Evolutionary conservation across 805 yeast species (phyloP).

Genomic region (Nakazawaea sp.): DNA sequence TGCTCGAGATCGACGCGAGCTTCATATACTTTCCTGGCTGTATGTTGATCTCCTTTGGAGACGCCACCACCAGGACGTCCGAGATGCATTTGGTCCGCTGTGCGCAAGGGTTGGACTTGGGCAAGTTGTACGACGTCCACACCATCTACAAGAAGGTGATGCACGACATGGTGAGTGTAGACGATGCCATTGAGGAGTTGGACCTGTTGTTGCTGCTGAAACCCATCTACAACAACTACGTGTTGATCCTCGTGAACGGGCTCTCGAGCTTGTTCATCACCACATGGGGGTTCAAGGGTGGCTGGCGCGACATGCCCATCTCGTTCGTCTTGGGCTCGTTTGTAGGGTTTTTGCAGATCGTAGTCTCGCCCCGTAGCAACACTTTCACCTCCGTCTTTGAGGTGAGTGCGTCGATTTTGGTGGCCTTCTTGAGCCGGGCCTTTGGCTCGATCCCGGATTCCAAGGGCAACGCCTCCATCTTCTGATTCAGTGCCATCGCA

Average conservation of each 20-base stretch:
- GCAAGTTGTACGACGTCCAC: slow-evolving; percentile 68
- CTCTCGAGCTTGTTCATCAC: slow-evolving; percentile 65
- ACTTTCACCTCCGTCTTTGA: slow-evolving; percentile 78
- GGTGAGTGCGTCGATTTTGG: slow-evolving; percentile 72
- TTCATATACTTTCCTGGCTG: slow-evolving; percentile 82
- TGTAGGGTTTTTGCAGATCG: slow-evolving; percentile 69
- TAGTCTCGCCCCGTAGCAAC: slow-evolving; percentile 67
- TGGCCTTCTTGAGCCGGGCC: slow-evolving; percentile 73
- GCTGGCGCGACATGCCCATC: slow-evolving; percentile 75
- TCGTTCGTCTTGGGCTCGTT: slow-evolving; percentile 64
- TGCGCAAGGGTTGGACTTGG: slow-evolving; percentile 67
- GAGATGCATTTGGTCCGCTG: slow-evolving; percentile 77
- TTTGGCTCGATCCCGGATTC: slow-evolving; percentile 57
- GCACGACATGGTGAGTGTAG: slow-evolving; percentile 72
- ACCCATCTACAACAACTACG: slow-evolving; percentile 57
- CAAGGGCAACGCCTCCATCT: slow-evolving; percentile 35
- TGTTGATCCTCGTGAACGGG: slow-evolving; percentile 66
- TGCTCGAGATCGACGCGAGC: slow-evolving; percentile 79
- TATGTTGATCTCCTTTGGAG: slow-evolving; percentile 82
- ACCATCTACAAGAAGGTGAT: slow-evolving; percentile 69
- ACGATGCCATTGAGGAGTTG: slow-evolving; percentile 61
- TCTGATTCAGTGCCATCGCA: slow-evolving; percentile 74
- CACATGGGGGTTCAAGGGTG: slow-evolving; percentile 70
- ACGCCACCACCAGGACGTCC: slow-evolving; percentile 79
- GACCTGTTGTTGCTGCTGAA: slow-evolving; percentile 51